Evolutionary conservation across 768 basidiomycete species (phyloP).

Genomic region (Strobilomyces confusus): DNA sequence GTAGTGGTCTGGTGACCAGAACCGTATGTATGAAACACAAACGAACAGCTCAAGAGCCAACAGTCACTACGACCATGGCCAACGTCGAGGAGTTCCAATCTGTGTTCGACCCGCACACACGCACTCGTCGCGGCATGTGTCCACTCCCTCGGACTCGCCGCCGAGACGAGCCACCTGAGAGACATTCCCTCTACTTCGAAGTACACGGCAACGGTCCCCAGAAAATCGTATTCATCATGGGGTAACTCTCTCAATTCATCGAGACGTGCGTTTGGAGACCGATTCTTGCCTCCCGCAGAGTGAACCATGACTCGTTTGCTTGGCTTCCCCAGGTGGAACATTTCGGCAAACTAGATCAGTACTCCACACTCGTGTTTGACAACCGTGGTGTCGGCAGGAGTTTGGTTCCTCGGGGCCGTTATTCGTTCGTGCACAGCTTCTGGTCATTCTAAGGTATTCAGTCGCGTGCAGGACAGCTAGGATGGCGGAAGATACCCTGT

Average conservation of each 20-base stretch:
- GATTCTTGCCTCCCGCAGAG: slow-evolving; percentile 29
- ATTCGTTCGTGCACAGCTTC: slow-evolving; percentile 49
- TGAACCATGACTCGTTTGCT: slow-evolving; percentile 60
- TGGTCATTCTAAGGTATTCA: not conserved
- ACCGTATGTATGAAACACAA: no score
- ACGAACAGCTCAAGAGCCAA: not conserved
- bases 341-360: slow-evolving; percentile 52
- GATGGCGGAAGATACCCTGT: slow-evolving; percentile 75
- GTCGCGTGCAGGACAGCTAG: slow-evolving; percentile 49
- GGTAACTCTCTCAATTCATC: slow-evolving; percentile 33
- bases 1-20: no score
- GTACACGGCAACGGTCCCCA: slow-evolving; percentile 64
- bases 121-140: slow-evolving; percentile 69
- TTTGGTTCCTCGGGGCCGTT: slow-evolving; percentile 65
- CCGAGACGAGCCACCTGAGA: slow-evolving; percentile 47
- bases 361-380: slow-evolving; percentile 72
- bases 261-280: not conserved
- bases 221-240: slow-evolving; percentile 80
- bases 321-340: slow-evolving; percentile 65
- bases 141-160: slow-evolving; percentile 54
- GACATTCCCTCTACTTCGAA: slow-evolving; percentile 77
- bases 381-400: slow-evolving; percentile 83
- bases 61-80: not conserved
- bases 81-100: slow-evolving; percentile 31
- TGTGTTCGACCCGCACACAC: slow-evolving; percentile 57